Percentiles rank a stretch among this genome's conserved stretches.
Evolutionary conservation across 139 green algal genomes (phyloP).

Genomic region (Penium margaritaceum): DNA sequence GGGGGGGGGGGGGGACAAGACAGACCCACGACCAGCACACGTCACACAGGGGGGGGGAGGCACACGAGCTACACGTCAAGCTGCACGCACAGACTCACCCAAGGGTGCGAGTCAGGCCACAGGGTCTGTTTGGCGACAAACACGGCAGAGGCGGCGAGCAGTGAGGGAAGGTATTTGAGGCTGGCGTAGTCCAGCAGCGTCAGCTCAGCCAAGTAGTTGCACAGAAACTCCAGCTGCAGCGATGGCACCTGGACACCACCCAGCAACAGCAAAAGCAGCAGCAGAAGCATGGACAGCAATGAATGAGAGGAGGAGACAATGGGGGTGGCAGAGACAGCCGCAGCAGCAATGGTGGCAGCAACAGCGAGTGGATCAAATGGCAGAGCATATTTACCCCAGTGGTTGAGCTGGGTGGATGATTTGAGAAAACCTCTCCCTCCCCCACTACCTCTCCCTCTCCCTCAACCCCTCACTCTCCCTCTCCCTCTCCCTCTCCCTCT

Average conservation of each 20-base stretch:
- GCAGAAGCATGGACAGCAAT: too few species aligned
- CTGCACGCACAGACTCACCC: conserved; percentile 43
- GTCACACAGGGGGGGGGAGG: too few species aligned
- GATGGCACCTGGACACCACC: not conserved
- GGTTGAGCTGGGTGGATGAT: too few species aligned
- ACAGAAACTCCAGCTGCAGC: conserved; percentile 57
- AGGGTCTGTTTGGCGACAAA: conserved; percentile 64
- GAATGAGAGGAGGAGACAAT: too few species aligned
- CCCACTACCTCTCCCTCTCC: too few species aligned
- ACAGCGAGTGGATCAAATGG: not conserved
- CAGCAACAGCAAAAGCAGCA: too few species aligned
- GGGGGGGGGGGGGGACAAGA: too few species aligned
- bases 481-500: too few species aligned
- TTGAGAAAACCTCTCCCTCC: too few species aligned
- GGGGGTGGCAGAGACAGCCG: not conserved
- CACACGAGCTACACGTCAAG: too few species aligned
- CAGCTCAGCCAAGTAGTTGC: conserved; percentile 82
- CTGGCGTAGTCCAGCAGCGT: conserved; percentile 75
- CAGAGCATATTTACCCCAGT: not conserved
- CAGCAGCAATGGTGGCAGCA: not conserved
- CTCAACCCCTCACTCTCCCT: too few species aligned
- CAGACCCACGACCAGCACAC: too few species aligned
- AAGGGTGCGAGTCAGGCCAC: conserved; percentile 39
- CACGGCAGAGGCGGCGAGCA: conserved; percentile 68
- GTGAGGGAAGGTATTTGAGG: conserved; percentile 67